These are phyloP conservation scores for Plasmodium falciparum DNA, from an alignment of 169 alveolate species.

Conservation along the genomic window DNA sequence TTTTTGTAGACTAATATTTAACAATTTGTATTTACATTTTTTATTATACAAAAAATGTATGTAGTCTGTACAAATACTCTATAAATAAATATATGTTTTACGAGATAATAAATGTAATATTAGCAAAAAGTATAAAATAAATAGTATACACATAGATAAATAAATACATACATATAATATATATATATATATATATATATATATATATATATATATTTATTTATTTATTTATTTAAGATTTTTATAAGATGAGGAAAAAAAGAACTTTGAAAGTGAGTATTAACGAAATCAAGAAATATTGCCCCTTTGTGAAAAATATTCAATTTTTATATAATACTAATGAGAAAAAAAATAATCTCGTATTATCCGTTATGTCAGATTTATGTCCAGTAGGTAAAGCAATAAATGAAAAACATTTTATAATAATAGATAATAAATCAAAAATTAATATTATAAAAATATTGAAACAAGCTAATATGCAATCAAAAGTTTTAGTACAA, in stretches of 20 bases:
- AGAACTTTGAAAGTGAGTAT: conserved; percentile 69
- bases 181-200: background rate
- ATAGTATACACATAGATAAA: too few species aligned
- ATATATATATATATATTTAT: background rate
- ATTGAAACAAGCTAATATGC: conserved; percentile 31
- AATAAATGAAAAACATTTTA: conserved; percentile 67
- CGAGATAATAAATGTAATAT: too few species aligned
- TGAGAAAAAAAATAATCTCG: conserved; percentile 70
- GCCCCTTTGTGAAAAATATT: conserved; percentile 71
- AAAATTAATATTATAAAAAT: conserved; percentile 54
- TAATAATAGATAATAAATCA: conserved; percentile 71
- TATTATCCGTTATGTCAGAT: conserved; percentile 67
- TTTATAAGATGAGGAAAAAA: conserved; percentile 54
- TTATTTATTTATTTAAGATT: background rate
- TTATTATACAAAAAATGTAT: too few species aligned
- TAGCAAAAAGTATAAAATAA: too few species aligned
- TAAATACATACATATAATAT: background rate
- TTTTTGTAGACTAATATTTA: too few species aligned
- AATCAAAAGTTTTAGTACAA: conserved; percentile 12
- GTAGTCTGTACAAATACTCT: too few species aligned
- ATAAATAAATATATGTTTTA: too few species aligned
- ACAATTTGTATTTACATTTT: too few species aligned
- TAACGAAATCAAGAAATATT: conserved; percentile 61
- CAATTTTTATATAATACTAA: conserved; percentile 20
- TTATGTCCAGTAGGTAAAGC: conserved; percentile 75